phyloP scores from a whole-genome alignment of 176 grass and related monocot species.

The Carex pumila region DNA sequence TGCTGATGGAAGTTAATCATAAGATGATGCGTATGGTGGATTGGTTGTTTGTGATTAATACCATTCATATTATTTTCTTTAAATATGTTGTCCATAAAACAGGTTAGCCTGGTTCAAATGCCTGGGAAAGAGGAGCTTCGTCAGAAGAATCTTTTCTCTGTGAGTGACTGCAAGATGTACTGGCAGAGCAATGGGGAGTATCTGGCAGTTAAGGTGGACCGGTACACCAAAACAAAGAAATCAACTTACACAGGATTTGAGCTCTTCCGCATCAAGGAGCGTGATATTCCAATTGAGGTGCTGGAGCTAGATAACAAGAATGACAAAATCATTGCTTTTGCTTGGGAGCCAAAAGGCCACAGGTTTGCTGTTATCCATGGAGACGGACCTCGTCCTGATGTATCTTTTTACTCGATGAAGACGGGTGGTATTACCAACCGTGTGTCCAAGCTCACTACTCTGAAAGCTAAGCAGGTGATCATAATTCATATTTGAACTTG shows the following conservation, averaged over 20 bases:
- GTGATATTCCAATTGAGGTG: conserved; percentile 97
- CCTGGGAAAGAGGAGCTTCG: conserved; percentile 84
- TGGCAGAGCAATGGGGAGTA: conserved; percentile 96
- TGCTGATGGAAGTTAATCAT: background rate
- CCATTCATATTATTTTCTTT: background rate
- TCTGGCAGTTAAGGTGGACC: conserved; percentile 87
- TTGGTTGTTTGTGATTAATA: background rate
- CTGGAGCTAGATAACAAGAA: conserved; percentile 95
- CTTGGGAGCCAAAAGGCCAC: conserved; percentile 91
- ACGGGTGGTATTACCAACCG: conserved; percentile 41
- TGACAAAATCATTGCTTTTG: conserved; percentile 93
- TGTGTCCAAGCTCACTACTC: conserved; percentile 75
- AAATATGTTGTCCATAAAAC: background rate
- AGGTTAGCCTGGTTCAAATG: conserved; percentile 93
- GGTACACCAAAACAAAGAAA: conserved; percentile 98
- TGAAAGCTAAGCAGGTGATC: conserved; percentile 62
- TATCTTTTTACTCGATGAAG: conserved; percentile 80
- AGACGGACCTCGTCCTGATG: conserved; percentile 69
- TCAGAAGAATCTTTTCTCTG: conserved; percentile 92
- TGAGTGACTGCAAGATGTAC: conserved; percentile 90
- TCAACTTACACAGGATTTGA: conserved; percentile 91
- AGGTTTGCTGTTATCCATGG: conserved; percentile 91
- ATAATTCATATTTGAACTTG: background rate
- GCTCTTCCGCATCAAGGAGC: conserved; percentile 86
- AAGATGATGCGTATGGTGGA: background rate